Base-by-base conservation (phyloP, 1,284 basidiomycete genomes). In the Sanghuangporus weigelae region DNA sequence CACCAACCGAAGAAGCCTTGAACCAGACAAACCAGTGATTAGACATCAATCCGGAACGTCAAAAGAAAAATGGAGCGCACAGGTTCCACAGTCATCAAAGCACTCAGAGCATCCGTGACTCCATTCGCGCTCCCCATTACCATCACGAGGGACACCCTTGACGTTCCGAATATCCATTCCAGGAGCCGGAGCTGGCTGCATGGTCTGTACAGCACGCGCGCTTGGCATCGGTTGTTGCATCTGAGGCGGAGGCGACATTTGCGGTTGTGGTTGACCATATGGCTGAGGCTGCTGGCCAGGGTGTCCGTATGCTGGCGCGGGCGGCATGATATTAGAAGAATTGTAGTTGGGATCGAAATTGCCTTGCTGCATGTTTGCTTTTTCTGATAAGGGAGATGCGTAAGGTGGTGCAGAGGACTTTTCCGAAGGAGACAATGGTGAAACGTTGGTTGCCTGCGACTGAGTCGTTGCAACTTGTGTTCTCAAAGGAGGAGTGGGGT, bases 91-190 rank as follows among this genome's bases (percentile, higher is more conserved):
- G 50, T 69, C 68, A 26, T 65, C 68, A 42, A 67, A 69, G 69
- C 78, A 83, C 58, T 73, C 73, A 61, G 69, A 79, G 39, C 81
- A 66, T 1, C 75, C 76, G 61, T 77, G 62, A 55, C 77, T 79
- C 81, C 81, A 83, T 59, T 78, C 79, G 65, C 81, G 76, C 46
- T 69, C 46, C 54, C 79, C 78, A 36, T 77, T 70, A 16, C 67
- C 58, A 44, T 74, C 74, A 51, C 75, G 63, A 6, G 77, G 77
- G 38, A 78, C 63, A 69, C 79, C 79, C 60, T 75, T 74, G 7
- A 74, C 74, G 66, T 81, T 81, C 57, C 59, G 63, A 2, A 60
- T 59, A 40, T 64, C 63, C 61, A 67, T 67, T 42, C 63, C 60
- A 6, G 66, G 62, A 6, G 39, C 55, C 14, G 51, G 58, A 21